phyloP scores from a whole-genome alignment of 345 rosid species.

The Cardamine occulta region DNA sequence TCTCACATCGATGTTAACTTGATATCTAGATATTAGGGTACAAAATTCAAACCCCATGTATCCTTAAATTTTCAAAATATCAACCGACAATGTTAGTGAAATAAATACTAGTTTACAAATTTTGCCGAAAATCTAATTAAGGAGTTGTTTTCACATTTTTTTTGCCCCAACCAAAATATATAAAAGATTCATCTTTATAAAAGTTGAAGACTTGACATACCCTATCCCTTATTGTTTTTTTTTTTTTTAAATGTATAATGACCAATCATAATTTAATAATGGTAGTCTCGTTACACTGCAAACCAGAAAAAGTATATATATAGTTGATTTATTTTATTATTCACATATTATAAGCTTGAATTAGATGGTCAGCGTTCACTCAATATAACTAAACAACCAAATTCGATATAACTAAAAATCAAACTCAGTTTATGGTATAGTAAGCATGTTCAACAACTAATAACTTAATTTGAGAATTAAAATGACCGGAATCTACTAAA shows the following conservation, averaged over 20 bases:
- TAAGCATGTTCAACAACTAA: not conserved
- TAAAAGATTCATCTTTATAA: slow-evolving; percentile 33
- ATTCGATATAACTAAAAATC: not conserved
- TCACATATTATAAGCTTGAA: not conserved
- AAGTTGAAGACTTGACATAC: slow-evolving; percentile 34
- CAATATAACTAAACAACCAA: slow-evolving; percentile 6
- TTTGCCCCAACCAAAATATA: slow-evolving; percentile 14
- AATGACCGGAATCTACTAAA: not conserved
- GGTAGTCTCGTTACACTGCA: not conserved
- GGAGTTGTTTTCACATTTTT: slow-evolving; percentile 30
- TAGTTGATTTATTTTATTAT: not conserved
- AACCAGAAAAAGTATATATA: not conserved
- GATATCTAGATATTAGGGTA: not conserved
- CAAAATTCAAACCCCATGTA: not conserved
- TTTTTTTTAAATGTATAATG: not conserved
- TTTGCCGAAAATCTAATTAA: not conserved
- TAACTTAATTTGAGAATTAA: slow-evolving; percentile 6
- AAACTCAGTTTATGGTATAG: not conserved
- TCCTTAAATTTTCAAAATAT: slow-evolving; percentile 26
- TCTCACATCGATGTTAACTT: not conserved
- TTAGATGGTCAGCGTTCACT: not conserved
- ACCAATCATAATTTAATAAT: not conserved
- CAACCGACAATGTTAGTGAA: slow-evolving; percentile 10
- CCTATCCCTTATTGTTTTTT: not conserved
- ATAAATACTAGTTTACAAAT: not conserved